phyloP scores from a whole-genome alignment of 139 green algal species.

The Tetraselmis striata region DNA sequence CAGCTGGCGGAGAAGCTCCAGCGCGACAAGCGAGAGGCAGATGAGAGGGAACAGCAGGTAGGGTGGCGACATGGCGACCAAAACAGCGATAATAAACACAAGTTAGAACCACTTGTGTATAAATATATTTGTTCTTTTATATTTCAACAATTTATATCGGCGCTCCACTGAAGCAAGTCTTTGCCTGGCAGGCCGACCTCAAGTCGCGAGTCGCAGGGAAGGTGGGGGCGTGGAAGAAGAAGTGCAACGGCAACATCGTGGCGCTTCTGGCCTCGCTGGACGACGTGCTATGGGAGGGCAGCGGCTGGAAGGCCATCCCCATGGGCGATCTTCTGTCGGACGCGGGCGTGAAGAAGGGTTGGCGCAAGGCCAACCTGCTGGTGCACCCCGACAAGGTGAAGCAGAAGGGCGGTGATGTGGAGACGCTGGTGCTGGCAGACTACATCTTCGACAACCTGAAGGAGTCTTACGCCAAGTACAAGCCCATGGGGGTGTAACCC shows the following conservation, averaged over 20 bases:
- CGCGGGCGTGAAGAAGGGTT: constrained; percentile 36
- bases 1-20: constrained; percentile 37
- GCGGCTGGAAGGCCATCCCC: constrained; percentile 60
- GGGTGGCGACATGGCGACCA: constrained; percentile 24
- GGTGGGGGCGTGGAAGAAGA: constrained; percentile 22
- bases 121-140: not conserved
- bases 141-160: not conserved
- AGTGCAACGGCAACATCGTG: constrained; percentile 73
- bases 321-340: constrained; percentile 73
- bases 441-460: constrained; percentile 91
- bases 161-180: not conserved
- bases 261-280: constrained; percentile 76
- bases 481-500: not conserved
- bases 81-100: constrained; percentile 42
- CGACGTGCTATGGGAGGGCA: constrained; percentile 81
- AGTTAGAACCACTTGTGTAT: constrained; percentile 66
- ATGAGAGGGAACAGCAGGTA: constrained; percentile 40
- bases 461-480: constrained; percentile 35
- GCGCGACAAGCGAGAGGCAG: constrained; percentile 46
- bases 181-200: constrained; percentile 14
- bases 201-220: constrained; percentile 12
- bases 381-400: constrained; percentile 94
- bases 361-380: constrained; percentile 86
- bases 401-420: constrained; percentile 69
- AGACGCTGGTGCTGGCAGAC: constrained; percentile 81